phyloP scores from a whole-genome alignment of 768 basidiomycete genomes.

The Polyporus arcularius region DNA sequence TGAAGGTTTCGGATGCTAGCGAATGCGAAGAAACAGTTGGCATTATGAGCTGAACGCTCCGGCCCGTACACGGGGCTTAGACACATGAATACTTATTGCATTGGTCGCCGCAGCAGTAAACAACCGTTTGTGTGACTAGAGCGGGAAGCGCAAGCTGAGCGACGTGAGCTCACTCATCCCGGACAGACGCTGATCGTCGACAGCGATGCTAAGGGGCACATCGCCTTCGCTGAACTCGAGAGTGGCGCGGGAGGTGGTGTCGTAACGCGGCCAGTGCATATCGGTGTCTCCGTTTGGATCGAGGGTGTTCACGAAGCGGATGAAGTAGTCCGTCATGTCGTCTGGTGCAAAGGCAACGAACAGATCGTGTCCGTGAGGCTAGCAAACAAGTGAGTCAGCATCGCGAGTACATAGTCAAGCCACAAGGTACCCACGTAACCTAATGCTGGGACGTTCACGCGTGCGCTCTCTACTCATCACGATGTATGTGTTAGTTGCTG shows the following conservation, averaged over 20 bases:
- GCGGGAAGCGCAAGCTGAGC: background rate
- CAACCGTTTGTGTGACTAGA: background rate
- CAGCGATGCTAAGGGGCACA: background rate
- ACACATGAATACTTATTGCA: too few relatives aligned
- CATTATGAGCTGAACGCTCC: too few relatives aligned
- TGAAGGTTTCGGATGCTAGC: too few relatives aligned
- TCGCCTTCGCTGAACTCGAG: background rate
- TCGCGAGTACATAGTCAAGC: background rate
- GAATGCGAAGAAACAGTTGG: too few relatives aligned
- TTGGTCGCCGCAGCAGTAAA: too few relatives aligned
- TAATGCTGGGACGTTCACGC: conserved; percentile 5
- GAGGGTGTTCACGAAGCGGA: conserved; percentile 45
- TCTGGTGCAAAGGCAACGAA: conserved; percentile 41
- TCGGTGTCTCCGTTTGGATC: conserved; percentile 41
- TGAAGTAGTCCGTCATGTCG: conserved; percentile 48
- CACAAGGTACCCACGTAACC: conserved; percentile 2
- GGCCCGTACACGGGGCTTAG: too few relatives aligned
- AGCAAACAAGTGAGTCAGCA: background rate
- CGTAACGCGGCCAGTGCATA: conserved; percentile 23
- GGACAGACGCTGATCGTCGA: background rate
- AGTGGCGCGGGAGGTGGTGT: background rate
- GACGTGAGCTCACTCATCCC: background rate
- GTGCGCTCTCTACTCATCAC: conserved; percentile 10
- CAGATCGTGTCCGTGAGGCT: conserved; percentile 49
- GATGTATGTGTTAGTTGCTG: background rate